Base-by-base conservation (phyloP, 768 basidiomycete genomes). In the Kwoniella dendrophila region DNA sequence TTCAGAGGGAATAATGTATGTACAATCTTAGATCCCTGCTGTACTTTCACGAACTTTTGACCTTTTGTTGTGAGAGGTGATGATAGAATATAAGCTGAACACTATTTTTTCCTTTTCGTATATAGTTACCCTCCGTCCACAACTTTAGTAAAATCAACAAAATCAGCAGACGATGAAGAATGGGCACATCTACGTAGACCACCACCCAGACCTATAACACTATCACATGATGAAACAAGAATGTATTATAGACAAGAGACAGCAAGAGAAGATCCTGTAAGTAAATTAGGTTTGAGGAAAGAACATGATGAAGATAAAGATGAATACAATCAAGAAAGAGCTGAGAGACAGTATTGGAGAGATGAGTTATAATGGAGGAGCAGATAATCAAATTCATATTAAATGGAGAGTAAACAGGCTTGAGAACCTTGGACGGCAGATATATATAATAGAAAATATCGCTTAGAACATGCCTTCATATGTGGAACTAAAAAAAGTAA, bases 281-380 rank as follows among this genome's bases (percentile, higher is more conserved):
- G 55, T 24, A 61, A 70, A 45, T 49, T 74, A n/a, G 61, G 66
- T 0, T 52, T 74, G 61, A 70, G 68, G 67, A 74, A 74, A 55
- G 58, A 58, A 3, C 53, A 55, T 22, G 73, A 71, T 20, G 67
- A 74, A 52, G 56, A 41, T 16, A 55, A 63, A 57, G 70, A 66
- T 18, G 59, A 64, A 33, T 33, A 22, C 10, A 68, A 70, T 63
- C 63, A 57, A 34, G 70, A 63, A 41, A 56, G 59, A 27, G 43
- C 53, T 8, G 45, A 16, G 10, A 67, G 40, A 45, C 49, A 56
- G 41, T 68, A 55, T 61, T 54, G 45, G 16, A 56, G 73, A 45
- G 73, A 74, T 59, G 73, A 74, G 59, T 53, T 74, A 43, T 74
- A 54, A 30, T n/a, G n/a, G n/a, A n/a, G n/a, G n/a, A n/a, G n/a